Conservation (phyloP, 2,329 filamentous ascomycete species). For the Pseudocercospora musae region DNA sequence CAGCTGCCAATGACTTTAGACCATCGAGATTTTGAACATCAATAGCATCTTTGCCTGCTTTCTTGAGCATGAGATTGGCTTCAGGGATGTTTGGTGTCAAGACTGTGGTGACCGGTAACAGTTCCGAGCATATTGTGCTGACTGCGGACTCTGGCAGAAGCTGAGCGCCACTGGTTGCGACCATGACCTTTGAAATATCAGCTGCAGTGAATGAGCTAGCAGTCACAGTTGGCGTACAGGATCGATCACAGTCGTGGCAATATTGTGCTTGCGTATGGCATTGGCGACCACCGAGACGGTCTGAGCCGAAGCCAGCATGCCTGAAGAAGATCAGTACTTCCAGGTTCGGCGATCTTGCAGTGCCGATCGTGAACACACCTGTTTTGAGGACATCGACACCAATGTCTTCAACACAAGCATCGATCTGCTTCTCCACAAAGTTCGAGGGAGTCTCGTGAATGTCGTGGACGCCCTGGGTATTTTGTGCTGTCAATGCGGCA, state of each 20-base stretch:
- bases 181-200: constrained; percentile 68
- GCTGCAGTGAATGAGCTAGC: background rate
- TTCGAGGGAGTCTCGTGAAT: constrained; percentile 75
- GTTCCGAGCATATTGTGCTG: constrained; percentile 53
- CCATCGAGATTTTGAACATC: constrained; percentile 60
- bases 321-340: constrained; percentile 44
- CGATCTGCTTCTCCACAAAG: constrained; percentile 82
- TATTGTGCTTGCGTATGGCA: constrained; percentile 56
- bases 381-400: constrained; percentile 89
- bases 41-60: constrained; percentile 44
- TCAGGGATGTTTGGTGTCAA: constrained; percentile 78
- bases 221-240: constrained; percentile 55
- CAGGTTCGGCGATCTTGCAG: background rate
- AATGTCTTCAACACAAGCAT: constrained; percentile 78
- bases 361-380: constrained; percentile 53
- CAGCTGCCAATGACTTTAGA: constrained; percentile 65
- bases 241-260: constrained; percentile 65
- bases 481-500: constrained; percentile 92
- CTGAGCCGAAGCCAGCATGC: constrained; percentile 75
- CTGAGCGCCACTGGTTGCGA: constrained; percentile 73
- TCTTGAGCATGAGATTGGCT: constrained; percentile 61
- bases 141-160: constrained; percentile 67
- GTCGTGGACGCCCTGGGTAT: constrained; percentile 77
- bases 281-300: constrained; percentile 68
- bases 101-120: constrained; percentile 66